Evolutionary conservation across 495 filamentous ascomycete species (phyloP), one percentile per base, ranked within the genome.

Genomic region (Saxophila tyrrhenica): DNA sequence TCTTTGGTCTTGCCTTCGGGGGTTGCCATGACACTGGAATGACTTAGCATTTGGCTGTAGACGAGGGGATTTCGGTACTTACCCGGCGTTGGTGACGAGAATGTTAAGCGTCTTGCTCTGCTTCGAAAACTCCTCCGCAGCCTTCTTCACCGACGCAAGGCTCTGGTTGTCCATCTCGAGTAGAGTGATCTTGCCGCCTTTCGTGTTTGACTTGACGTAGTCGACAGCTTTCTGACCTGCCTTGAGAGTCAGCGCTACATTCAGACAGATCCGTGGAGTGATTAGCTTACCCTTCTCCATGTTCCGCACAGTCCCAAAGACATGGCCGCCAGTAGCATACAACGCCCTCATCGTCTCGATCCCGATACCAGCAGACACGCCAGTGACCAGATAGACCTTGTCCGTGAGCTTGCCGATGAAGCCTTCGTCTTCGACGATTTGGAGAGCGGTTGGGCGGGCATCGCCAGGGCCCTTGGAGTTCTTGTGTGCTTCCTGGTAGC

Each of bases 381-480:
- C 77, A 1, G 76, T 79, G 44, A 80, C 67, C 25, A 80, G 39
- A 48, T 77, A 65, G 25, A 73, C 68, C 64, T 79, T 78, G 55
- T 64, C 73, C 0, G 39, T 51, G 11, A 74, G 52, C n/a, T 65
- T 68, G 16, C 67, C 69, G 24, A 68, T 58, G 19, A 76, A 51
- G 8, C 52, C 55, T 44, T 81, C 70, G 52, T 81, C 78, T 46
- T 72, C 41, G 55, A 83, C 57, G 44, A 83, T 72, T 52, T 78
- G 71, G 16, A 75, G 55, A 15, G 74, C 78, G 7, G 78, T 81
- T 21, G 77, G 77, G 16, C 78, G 76, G 15, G 66, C 64, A 64
- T 83, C 78, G 2, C 75, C 73, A n/a, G 71, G 62, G 9, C 79
- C 78, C 48, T 73, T 52, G 15, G 67, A 67, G 25, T 67, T 59